Evolutionary conservation across 176 grass and related monocot species (phyloP), one percentile per base, ranked within the genome.

Genomic region (Juncus effusus): DNA sequence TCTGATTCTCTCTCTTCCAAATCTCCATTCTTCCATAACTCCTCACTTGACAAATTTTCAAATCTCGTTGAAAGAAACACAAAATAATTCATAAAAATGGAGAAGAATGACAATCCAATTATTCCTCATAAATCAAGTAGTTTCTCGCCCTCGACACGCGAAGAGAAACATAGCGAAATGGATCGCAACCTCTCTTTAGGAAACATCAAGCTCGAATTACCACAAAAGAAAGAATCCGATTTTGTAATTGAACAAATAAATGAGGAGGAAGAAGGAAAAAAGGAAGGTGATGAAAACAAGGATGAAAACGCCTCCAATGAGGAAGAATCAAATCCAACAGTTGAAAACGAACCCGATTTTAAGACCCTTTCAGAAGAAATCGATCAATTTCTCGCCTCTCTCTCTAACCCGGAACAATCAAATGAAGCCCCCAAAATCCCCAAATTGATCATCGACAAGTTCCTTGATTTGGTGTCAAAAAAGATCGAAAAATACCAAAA

Each of bases 121-220:
- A 61, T 75, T 58, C 87, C 70, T 77, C 61, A 81, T 16, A 96
- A 96, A 74, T 91, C 82, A 5, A 96, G 84, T 81, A 96, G 93
- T 69, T 96, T 96, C 77, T 89, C 90, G 13, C 70, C 82, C 59
- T 62, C 70, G 7, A 10, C 13, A 63, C 82, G 88, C 28, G 82
- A 91, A 56, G 93, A 96, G 60, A 91, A 86, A 74, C 87, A 78
- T 66, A 66, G 84, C 9, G 84, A 86, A 60, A 74, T 73, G 56
- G 77, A 84, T 53, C 93, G 93, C 50, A 96, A 91, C 70, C 85
- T 96, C 74, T 96, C 93, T 36, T 81, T 96, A 13, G 85, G 85
- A 59, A 53, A 82, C 77, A 84, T 96, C 66, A 88, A 82, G 78
- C 53, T 96, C 36, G 65, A 56, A 42, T 70, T 65, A 39, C 45